Evolutionary conservation across 2,329 filamentous ascomycete species (phyloP).

Genomic region (Sclerotinia minor): DNA sequence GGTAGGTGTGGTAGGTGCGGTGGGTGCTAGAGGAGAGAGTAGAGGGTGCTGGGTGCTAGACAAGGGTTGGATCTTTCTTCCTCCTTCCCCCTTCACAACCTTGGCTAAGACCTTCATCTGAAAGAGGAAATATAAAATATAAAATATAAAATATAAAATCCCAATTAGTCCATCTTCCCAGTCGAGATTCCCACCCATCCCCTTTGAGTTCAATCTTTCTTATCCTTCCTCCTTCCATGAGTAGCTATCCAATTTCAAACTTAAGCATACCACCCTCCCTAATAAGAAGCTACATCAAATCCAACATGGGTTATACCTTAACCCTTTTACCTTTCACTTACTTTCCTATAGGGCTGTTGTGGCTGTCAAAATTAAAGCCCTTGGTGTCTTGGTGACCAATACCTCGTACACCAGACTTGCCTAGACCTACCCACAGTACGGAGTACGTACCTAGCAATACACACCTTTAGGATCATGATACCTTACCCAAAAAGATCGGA

Average conservation of each 20-base stretch:
- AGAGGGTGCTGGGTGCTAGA: neutral
- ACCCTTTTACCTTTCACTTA: neutral
- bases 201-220: conserved; percentile 4
- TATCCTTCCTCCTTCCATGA: neutral
- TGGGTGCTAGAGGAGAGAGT: neutral
- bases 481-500: conserved; percentile 27
- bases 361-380: conserved; percentile 21
- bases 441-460: too few relatives aligned
- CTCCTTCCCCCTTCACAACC: neutral
- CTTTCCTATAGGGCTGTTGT: conserved; percentile 18
- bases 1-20: neutral
- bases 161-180: neutral
- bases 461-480: neutral
- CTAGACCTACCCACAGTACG: neutral
- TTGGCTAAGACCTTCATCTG: conserved; percentile 3
- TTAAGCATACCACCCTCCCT: neutral
- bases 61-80: neutral
- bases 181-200: neutral
- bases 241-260: neutral
- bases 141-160: neutral
- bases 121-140: neutral
- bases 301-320: neutral
- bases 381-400: conserved; percentile 7
- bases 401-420: neutral
- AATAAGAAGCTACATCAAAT: neutral